phyloP scores from a whole-genome alignment of 1,139 yeast genomes.

The Debaryomyces sp. region DNA sequence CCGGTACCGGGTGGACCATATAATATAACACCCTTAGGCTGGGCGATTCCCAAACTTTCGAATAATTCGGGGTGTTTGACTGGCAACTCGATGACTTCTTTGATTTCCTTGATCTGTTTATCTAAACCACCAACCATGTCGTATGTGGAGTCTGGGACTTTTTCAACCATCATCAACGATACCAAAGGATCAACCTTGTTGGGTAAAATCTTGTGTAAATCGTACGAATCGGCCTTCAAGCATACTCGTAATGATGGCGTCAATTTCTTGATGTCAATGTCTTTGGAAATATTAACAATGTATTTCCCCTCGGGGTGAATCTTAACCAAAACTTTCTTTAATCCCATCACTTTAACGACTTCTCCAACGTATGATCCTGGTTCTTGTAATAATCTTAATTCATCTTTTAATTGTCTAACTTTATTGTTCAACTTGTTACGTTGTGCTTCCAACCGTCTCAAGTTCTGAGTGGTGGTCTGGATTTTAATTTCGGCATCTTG shows the following conservation, averaged over 20 bases:
- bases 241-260: constrained; percentile 96
- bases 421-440: constrained; percentile 74
- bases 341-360: constrained; percentile 94
- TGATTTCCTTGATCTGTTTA: constrained; percentile 95
- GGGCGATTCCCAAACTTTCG: constrained; percentile 96
- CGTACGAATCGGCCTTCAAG: constrained; percentile 90
- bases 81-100: constrained; percentile 96
- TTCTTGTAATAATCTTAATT: constrained; percentile 87
- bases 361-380: constrained; percentile 99
- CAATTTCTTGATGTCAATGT: constrained; percentile 87
- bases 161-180: constrained; percentile 98
- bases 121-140: constrained; percentile 99
- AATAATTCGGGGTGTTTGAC: constrained; percentile 97
- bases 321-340: constrained; percentile 91
- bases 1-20: constrained; percentile 99
- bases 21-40: constrained; percentile 95
- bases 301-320: constrained; percentile 96
- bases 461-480: constrained; percentile 84
- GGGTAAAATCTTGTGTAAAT: constrained; percentile 90
- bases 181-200: constrained; percentile 97
- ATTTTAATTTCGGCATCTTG: constrained; percentile 91
- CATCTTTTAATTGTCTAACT: constrained; percentile 91
- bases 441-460: constrained; percentile 85
- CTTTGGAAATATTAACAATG: constrained; percentile 88
- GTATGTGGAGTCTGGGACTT: constrained; percentile 96